phyloP scores from a whole-genome alignment of 1,284 basidiomycete genomes.

The Leccinum griseonigrum region DNA sequence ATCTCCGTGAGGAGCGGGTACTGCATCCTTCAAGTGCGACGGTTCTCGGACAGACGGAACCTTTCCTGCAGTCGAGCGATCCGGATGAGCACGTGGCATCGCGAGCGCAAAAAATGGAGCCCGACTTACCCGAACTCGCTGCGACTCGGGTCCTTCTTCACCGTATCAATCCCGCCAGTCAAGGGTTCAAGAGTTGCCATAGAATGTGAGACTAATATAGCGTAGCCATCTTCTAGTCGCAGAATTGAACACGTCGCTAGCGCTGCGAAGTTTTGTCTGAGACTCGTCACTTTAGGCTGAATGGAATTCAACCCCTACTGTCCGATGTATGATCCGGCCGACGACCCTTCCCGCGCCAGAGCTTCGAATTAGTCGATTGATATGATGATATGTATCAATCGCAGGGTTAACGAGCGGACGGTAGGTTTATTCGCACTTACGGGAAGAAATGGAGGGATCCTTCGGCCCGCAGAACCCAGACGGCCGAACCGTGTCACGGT shows the following conservation, averaged over 20 bases:
- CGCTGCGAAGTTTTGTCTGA: constrained; percentile 1
- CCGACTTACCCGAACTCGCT: not conserved
- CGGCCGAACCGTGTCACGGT: not conserved
- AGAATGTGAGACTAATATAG: constrained; percentile 12
- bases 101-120: constrained; percentile 9
- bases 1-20: constrained; percentile 6
- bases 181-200: constrained; percentile 1
- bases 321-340: constrained; percentile 23
- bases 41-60: constrained; percentile 1
- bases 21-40: not conserved
- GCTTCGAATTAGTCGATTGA: not conserved
- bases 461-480: constrained; percentile 5
- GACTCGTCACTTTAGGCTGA: not conserved
- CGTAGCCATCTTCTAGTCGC: constrained; percentile 6
- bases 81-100: not conserved
- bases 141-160: not conserved
- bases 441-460: constrained; percentile 8
- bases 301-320: not conserved
- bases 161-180: constrained; percentile 1
- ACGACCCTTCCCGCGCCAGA: not conserved
- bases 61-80: constrained; percentile 10
- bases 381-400: not conserved
- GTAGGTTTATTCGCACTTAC: constrained; percentile 8
- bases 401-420: constrained; percentile 1
- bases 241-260: not conserved